Evolutionary conservation across 2,329 filamentous ascomycete genomes (phyloP), one percentile per base, ranked within the genome.

Genomic region (Acarospora socialis): DNA sequence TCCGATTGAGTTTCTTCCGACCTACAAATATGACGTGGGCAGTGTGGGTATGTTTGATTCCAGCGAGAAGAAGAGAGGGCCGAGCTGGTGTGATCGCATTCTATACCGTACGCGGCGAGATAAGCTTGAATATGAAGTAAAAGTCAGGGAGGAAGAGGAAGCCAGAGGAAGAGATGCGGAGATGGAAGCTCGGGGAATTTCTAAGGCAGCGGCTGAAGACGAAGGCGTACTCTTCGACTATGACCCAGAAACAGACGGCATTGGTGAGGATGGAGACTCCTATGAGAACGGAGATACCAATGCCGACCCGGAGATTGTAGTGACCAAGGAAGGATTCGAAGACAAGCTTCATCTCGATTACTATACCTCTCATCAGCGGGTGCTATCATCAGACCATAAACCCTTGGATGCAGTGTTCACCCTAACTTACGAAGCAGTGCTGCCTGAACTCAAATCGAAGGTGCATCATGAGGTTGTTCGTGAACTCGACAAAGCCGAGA

Each of bases 11-110:
- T 98, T 98, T 48, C 53, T 95, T 10, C 90, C 90, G 2, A 92
- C 90, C 0, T 98, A 98, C 56, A 98, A 98, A 54, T 98, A 98
- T 45, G 92, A 98, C 47, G 66, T 93, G 17, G 90, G 90, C n/a
- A 92, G 80, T 18, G 73, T 93, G 19, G 81, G 81, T 2, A 69
- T 84, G 18, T 98, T 94, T 51, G 92, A 98, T 56, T 83, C 86
- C 0, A 93, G 86, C 43, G 90, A 95, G 51, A 98, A 98, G 60
- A 77, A 77, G 41, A 71, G 92, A 32, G 79, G 81, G 2, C 90
- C 90, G 3, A 93, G 84, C 50, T 98, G 90, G 87, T 98, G 90
- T 52, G 90, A 98, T 56, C 78, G 90, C 10, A 86, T 98, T 27
- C 56, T 98, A 1, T 98, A 76, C 52, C 70, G 87, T 5, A 90